phyloP scores from a whole-genome alignment of 768 basidiomycete genomes.

The Coprinopsis sp. region DNA sequence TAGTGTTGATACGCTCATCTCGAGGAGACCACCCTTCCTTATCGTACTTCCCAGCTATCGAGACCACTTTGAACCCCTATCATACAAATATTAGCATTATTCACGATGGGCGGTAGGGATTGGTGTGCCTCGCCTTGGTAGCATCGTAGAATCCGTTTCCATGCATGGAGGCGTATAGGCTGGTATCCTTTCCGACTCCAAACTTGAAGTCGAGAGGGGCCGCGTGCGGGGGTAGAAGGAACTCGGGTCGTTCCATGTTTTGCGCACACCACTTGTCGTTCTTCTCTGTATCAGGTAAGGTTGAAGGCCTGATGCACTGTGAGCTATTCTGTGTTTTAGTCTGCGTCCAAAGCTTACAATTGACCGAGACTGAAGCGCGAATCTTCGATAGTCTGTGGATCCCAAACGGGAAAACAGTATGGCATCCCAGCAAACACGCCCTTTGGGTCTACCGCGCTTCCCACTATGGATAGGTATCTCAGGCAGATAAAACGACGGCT shows the following conservation, averaged over 20 bases:
- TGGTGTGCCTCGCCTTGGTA: slow-evolving; percentile 8
- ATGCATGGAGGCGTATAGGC: slow-evolving; percentile 12
- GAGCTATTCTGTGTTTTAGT: too few relatives aligned
- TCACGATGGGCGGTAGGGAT: neutral
- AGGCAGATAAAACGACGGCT: neutral
- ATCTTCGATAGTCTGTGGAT: slow-evolving; percentile 3
- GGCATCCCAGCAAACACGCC: slow-evolving; percentile 12
- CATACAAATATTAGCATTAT: neutral
- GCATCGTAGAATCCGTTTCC: slow-evolving; percentile 8
- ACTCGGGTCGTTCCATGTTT: neutral
- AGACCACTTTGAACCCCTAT: slow-evolving; percentile 6
- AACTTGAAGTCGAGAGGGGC: slow-evolving; percentile 11
- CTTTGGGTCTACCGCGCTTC: slow-evolving; percentile 2
- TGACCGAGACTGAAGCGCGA: slow-evolving; percentile 8
- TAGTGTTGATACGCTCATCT: neutral
- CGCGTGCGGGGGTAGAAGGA: slow-evolving; percentile 5
- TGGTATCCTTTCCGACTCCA: slow-evolving; percentile 5
- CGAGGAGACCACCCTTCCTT: neutral
- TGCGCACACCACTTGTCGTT: slow-evolving; percentile 5
- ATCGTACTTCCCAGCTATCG: neutral
- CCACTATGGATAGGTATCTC: slow-evolving; percentile 1
- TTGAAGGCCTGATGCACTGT: neutral
- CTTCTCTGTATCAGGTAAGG: neutral
- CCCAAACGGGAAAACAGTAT: slow-evolving; percentile 12
- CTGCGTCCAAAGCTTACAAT: too few relatives aligned